These are phyloP conservation scores for Dendrobium chrysotoxum DNA, from an alignment of 106 monocot genomes.

Conservation along the genomic window DNA sequence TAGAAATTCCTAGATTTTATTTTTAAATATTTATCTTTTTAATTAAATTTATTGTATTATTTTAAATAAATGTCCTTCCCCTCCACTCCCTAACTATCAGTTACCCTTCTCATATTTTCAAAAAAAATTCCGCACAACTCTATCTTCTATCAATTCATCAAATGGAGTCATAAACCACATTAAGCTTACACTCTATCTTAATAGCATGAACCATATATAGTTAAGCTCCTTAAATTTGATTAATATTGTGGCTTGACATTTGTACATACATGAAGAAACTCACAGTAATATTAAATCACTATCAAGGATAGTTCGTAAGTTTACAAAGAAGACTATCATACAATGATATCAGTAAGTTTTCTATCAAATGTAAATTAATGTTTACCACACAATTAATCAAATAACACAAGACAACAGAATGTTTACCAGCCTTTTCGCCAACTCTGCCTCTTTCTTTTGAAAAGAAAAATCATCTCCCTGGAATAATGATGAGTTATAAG, in stretches of 20 bases:
- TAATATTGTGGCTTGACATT: not conserved
- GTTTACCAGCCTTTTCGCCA: constrained; percentile 82
- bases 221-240: not conserved
- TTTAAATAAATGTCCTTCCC: not conserved
- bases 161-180: not conserved
- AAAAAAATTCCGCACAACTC: not conserved
- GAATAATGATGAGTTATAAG: constrained; percentile 62
- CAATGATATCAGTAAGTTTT: not conserved
- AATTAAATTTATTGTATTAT: not conserved
- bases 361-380: not conserved
- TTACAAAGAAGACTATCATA: not conserved
- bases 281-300: not conserved
- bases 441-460: constrained; percentile 79
- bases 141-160: not conserved
- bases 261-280: not conserved
- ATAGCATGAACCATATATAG: not conserved
- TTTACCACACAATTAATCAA: not conserved
- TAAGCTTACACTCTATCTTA: not conserved
- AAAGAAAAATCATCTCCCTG: constrained; percentile 52
- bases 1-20: not conserved
- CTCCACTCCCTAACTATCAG: not conserved
- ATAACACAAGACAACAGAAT: not conserved
- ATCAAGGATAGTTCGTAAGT: not conserved
- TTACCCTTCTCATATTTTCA: not conserved
- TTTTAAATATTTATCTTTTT: not conserved